A percentile compares a stretch with the other conserved stretches of the same genome.
phyloP scores from a whole-genome alignment of 1,284 basidiomycete genomes.

The Tremellales sp. region DNA sequence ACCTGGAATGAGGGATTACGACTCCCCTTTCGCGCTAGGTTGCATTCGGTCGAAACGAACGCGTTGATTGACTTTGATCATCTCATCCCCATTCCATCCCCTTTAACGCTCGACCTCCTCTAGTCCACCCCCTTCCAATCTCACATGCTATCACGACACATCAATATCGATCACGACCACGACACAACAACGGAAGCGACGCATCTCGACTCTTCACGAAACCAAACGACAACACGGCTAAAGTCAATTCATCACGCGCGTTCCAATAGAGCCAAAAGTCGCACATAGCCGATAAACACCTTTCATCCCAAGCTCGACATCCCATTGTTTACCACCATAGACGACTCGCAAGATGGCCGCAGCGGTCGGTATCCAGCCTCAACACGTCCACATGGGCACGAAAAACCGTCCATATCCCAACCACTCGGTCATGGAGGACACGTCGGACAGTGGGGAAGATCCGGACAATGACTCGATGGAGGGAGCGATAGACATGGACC shows the following conservation, averaged over 20 bases:
- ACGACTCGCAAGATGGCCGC: background rate
- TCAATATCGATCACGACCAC: background rate
- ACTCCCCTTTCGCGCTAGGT: no score
- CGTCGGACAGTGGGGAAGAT: conserved; percentile 51
- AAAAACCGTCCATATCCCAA: conserved; percentile 14
- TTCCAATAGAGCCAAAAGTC: no score
- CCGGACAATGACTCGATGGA: conserved; percentile 50
- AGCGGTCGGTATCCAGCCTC: background rate
- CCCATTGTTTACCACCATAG: no score
- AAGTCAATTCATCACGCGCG: no score
- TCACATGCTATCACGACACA: no score
- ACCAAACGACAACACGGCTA: background rate
- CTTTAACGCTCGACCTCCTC: no score
- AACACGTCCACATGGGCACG: background rate
- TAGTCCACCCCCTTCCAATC: no score
- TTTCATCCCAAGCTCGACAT: background rate
- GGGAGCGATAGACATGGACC: conserved; percentile 37
- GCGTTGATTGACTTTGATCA: no score
- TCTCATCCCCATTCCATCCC: no score
- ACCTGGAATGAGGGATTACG: no score
- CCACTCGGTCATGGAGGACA: conserved; percentile 30
- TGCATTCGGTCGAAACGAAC: no score
- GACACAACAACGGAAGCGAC: background rate
- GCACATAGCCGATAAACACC: no score
- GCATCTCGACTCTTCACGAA: background rate